phyloP scores from a whole-genome alignment of 2,329 filamentous ascomycete genomes.

The Xylaria multiplex region DNA sequence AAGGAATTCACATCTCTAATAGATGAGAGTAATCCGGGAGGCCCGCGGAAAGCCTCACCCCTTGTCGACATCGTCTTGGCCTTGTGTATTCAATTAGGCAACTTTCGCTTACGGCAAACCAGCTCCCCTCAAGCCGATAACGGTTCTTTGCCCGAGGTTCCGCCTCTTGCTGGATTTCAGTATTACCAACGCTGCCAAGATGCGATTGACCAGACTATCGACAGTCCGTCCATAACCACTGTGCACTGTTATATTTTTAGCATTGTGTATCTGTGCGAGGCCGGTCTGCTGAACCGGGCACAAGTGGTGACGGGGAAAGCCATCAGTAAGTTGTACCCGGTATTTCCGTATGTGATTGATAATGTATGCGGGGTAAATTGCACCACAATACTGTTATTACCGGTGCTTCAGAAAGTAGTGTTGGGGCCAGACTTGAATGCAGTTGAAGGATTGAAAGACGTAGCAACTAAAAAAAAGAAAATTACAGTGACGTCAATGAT shows the following conservation, averaged over 20 bases:
- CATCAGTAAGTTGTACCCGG: slow-evolving; percentile 8
- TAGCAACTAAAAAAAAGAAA: no score
- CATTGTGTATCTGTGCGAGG: slow-evolving; percentile 34
- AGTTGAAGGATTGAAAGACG: no score
- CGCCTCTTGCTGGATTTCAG: slow-evolving; percentile 33
- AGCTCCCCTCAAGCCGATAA: no score
- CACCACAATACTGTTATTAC: no score
- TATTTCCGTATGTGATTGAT: no score
- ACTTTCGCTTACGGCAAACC: slow-evolving; percentile 16
- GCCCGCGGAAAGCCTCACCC: slow-evolving; percentile 29
- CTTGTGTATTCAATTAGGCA: slow-evolving; percentile 32
- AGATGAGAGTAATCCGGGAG: slow-evolving; percentile 10
- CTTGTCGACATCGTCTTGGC: slow-evolving; percentile 37
- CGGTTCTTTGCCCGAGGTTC: not conserved
- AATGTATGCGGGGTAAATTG: no score
- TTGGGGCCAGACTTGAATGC: no score
- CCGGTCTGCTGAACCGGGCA: slow-evolving; percentile 33
- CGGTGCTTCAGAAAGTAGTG: no score
- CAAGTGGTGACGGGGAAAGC: slow-evolving; percentile 29
- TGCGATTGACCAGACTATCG: slow-evolving; percentile 25
- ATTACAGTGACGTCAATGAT: slow-evolving; percentile 30
- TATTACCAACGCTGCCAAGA: slow-evolving; percentile 35
- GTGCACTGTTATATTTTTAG: slow-evolving; percentile 38
- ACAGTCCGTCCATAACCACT: slow-evolving; percentile 30
- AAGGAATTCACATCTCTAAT: slow-evolving; percentile 30